Base-by-base conservation (phyloP, 2,329 filamentous ascomycete genomes). In the Trichoderma aggressivum region DNA sequence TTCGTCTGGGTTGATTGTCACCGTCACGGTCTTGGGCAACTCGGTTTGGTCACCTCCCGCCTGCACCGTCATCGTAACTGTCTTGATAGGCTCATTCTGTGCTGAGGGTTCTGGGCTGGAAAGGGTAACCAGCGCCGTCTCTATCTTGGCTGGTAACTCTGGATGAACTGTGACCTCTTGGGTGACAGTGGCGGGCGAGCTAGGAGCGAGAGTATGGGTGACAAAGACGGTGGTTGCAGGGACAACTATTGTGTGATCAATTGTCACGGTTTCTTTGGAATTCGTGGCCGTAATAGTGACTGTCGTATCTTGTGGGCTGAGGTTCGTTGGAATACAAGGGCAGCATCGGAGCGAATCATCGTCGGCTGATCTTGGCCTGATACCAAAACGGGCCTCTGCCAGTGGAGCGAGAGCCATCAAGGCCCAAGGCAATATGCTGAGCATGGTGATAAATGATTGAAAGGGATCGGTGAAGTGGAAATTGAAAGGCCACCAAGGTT, bases 201-300 rank as follows among this genome's bases (percentile, higher is more conserved):
- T 43, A 47, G 43, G 28, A 24, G 39, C n/a, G 21, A 36, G n/a
- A n/a, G 56, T 64, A 10, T 69, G 70, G 26, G 73, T 72, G 21
- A 74, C 36, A 6, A 58, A 70, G 62, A 74, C 39, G 8, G 73
- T 74, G 6, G 73, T 74, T 12, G 73, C 65, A n/a, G 74, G 65
- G 21, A 76, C 73, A 53, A 76, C 76, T 28, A 77, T 71, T 6
- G 74, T 74, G 32, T 77, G 47, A 76, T 73, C 64, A 34, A 75
- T 71, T 3, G 76, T 79, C 8, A 79, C 73, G 21, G 79, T 81
- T 61, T 79, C 73, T 36, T 72, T 73, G 30, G 73, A 70, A 10
- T 74, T 70, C 53, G 76, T 78, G 34, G 50, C 60, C 5, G 68
- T 70, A 21, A 79, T 72, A 24, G 77, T 79, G 43, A 80, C 73